phyloP scores from a whole-genome alignment of 208 protist species.

The Leishmania braziliensis region DNA sequence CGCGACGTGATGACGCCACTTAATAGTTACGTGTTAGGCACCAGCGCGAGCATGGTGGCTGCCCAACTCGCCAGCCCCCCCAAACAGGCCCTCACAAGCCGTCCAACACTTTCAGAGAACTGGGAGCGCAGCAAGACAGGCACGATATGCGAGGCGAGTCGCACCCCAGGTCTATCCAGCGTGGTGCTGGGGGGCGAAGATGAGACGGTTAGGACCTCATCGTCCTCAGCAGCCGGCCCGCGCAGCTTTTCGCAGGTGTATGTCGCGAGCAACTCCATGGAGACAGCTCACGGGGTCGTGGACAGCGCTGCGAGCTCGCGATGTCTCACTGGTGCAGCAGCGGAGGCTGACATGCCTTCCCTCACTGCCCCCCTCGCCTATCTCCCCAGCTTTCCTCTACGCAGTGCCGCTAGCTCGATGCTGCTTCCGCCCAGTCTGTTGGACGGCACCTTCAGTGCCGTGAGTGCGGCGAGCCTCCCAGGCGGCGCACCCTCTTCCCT shows the following conservation, averaged over 20 bases:
- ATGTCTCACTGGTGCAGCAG: constrained; percentile 1
- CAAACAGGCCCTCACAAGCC: not conserved
- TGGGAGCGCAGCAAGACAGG: constrained; percentile 6
- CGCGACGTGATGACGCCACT: constrained; percentile 55
- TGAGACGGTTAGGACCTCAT: constrained; percentile 3
- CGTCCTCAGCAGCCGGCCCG: not conserved
- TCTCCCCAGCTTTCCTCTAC: not conserved
- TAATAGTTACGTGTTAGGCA: constrained; percentile 53
- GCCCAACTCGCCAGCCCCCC: not conserved
- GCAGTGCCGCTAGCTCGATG: constrained; percentile 18
- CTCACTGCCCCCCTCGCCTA: not conserved
- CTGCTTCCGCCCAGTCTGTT: constrained; percentile 15
- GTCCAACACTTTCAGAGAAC: constrained; percentile 2
- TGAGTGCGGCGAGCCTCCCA: constrained; percentile 26
- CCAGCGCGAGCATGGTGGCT: not conserved
- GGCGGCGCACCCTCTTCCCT: constrained; percentile 13
- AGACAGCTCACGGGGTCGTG: not conserved
- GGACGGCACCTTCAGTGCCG: constrained; percentile 11
- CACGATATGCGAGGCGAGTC: constrained; percentile 11
- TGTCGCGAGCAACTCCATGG: constrained; percentile 8
- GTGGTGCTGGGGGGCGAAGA: constrained; percentile 7
- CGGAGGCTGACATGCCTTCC: not conserved
- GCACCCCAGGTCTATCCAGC: constrained; percentile 14
- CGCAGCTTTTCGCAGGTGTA: constrained; percentile 20
- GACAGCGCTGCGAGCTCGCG: not conserved